Percentiles rank a stretch among this genome's conserved stretches.
These are phyloP conservation scores for Lumnitzera racemosa DNA, from an alignment of 345 rosid species.

Conservation along the genomic window DNA sequence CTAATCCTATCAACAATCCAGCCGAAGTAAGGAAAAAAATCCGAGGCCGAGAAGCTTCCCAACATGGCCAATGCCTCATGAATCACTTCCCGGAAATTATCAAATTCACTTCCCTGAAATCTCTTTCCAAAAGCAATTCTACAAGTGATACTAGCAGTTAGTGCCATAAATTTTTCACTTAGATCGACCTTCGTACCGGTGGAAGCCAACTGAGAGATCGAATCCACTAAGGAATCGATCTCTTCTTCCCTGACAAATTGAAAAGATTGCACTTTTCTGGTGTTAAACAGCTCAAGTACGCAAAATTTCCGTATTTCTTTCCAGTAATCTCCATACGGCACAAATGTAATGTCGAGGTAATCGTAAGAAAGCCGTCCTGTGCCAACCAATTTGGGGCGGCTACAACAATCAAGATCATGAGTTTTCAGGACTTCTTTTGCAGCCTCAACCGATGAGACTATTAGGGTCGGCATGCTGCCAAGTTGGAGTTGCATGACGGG, in stretches of 20 bases:
- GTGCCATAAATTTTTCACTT: constrained; percentile 18
- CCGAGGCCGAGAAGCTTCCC: constrained; percentile 12
- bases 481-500: constrained; percentile 23
- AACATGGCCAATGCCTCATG: constrained; percentile 6
- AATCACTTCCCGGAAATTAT: constrained; percentile 7
- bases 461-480: constrained; percentile 11
- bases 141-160: constrained; percentile 13
- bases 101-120: constrained; percentile 13
- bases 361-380: constrained; percentile 24
- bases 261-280: constrained; percentile 9
- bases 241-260: constrained; percentile 21
- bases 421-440: constrained; percentile 14
- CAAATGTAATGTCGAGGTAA: constrained; percentile 20
- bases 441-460: constrained; percentile 21
- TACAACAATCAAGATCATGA: constrained; percentile 18
- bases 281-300: constrained; percentile 18
- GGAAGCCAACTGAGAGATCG: constrained; percentile 18
- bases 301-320: constrained; percentile 24
- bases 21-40: constrained; percentile 17
- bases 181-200: constrained; percentile 15
- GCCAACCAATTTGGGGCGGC: constrained; percentile 14
- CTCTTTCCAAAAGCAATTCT: constrained; percentile 22
- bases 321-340: constrained; percentile 14
- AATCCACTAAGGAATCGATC: constrained; percentile 19
- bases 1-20: constrained; percentile 17